Percentiles rank a stretch among this genome's conserved stretches.
These are phyloP conservation scores for Castanea crenata DNA, from an alignment of 306 rosid genomes.

Conservation along the genomic window DNA sequence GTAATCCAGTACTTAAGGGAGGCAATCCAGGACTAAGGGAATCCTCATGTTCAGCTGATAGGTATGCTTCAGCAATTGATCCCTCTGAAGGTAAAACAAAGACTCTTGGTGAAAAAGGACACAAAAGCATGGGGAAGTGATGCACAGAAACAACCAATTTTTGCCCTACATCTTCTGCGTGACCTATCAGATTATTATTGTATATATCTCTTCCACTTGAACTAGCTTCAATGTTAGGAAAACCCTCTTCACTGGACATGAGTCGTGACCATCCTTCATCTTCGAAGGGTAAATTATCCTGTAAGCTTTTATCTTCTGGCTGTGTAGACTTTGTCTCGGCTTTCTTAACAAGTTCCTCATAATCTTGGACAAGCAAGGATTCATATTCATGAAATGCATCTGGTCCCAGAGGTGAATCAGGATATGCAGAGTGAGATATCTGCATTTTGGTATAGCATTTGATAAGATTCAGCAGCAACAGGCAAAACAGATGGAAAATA, in stretches of 20 bases:
- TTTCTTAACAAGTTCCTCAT: slow-evolving; percentile 74
- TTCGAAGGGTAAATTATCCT: slow-evolving; percentile 33
- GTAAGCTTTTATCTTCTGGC: slow-evolving; percentile 33
- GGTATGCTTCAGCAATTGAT: slow-evolving; percentile 67
- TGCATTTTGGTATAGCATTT: slow-evolving; percentile 36
- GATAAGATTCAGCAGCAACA: slow-evolving; percentile 10
- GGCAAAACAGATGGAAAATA: not conserved
- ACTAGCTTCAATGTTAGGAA: slow-evolving; percentile 46
- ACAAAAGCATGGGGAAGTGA: slow-evolving; percentile 87
- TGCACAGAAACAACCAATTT: slow-evolving; percentile 73
- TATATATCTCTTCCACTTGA: slow-evolving; percentile 53
- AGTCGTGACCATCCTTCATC: slow-evolving; percentile 55
- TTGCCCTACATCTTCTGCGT: slow-evolving; percentile 44
- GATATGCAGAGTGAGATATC: slow-evolving; percentile 73
- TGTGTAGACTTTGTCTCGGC: slow-evolving; percentile 30
- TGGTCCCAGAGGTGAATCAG: slow-evolving; percentile 94
- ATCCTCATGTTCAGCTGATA: slow-evolving; percentile 67
- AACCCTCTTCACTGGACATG: slow-evolving; percentile 47
- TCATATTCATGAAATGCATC: slow-evolving; percentile 92
- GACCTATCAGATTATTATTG: slow-evolving; percentile 43
- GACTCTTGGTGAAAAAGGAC: slow-evolving; percentile 87
- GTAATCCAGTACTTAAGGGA: slow-evolving; percentile 69
- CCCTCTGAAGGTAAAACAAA: slow-evolving; percentile 97
- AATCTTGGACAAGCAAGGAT: slow-evolving; percentile 88
- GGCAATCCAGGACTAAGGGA: slow-evolving; percentile 87